Conservation (phyloP, 192 early-diverging fungal species). For the Backusella morwellensis region DNA sequence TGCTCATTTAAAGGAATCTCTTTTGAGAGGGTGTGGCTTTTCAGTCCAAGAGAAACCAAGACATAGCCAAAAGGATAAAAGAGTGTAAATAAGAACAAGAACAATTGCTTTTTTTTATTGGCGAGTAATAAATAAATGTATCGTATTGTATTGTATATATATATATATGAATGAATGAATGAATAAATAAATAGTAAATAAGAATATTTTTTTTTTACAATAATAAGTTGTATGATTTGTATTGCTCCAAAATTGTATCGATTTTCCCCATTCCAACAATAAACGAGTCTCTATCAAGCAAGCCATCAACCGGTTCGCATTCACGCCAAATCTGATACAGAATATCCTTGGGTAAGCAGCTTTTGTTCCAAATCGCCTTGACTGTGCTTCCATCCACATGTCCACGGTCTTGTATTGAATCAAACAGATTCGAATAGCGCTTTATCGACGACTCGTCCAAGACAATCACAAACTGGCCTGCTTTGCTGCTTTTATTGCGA, state of each 20-base stretch:
- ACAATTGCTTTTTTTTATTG: background rate
- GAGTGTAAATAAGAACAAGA: background rate
- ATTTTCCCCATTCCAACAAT: background rate
- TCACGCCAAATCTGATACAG: background rate
- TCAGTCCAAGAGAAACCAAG: background rate
- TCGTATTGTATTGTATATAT: no score
- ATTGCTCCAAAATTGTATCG: background rate
- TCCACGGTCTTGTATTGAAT: background rate
- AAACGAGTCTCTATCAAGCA: background rate
- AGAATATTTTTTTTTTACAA: background rate
- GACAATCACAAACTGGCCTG: background rate
- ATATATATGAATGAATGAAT: no score
- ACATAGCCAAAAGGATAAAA: background rate
- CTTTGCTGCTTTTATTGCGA: background rate
- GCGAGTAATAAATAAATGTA: background rate
- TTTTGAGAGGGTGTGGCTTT: no score
- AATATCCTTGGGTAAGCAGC: background rate
- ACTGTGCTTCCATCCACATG: background rate
- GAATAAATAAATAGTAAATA: background rate
- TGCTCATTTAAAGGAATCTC: no score
- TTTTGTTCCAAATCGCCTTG: background rate
- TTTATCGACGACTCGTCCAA: background rate
- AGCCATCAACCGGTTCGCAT: background rate
- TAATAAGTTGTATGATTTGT: background rate
- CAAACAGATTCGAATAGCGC: background rate